Evolutionary conservation across 345 rosid genomes (phyloP), one percentile per base, ranked within the genome.

Genomic region (Viola odorata): DNA sequence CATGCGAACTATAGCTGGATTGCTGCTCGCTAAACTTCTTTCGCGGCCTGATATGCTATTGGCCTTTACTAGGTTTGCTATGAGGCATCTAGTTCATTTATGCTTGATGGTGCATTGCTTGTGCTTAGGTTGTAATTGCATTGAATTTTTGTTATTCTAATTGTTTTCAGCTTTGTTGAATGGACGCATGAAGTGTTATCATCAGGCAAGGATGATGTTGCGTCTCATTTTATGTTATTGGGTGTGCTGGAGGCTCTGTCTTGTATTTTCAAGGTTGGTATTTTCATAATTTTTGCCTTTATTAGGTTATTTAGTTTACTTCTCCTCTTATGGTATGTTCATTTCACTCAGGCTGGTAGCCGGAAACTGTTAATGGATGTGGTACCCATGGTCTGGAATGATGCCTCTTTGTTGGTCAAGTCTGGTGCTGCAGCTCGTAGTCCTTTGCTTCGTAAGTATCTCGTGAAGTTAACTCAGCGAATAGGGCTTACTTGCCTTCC

Each of bases 41-140:
- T 80, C 97, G 2, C 91, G 96, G 53, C 99, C 95, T 2, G 97
- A 94, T 81, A 94, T 94, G 97, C 84, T 87, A 44, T 72, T 80
- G 63, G 91, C 90, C 13, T 90, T 90, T 66, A 12, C 78, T 55
- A 84, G 97, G 97, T 91, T 57, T 58, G 23, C 37, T 37, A 11
- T 13, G 45, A 8, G 50, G 1, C 12, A 32, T 38, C 50, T n/a
- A 36, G 13, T 1, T 11, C 40, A 15, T 39, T 41, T n/a, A 13
- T 37, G 7, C 4, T 11, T 11, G 37, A 37, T 53, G 57, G 8
- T 6, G 42, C 15, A 5, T 55, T 14, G 59, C 8, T 7, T 13
- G 12, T 17, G 38, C 32, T 17, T 11, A 3, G 17, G 36, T 16
- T 8, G n/a, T 23, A 23, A 23, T 23, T 23, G 32, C 32, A 23